Base-by-base conservation (phyloP, 2,329 filamentous ascomycete genomes). In the Aspergillus persii region DNA sequence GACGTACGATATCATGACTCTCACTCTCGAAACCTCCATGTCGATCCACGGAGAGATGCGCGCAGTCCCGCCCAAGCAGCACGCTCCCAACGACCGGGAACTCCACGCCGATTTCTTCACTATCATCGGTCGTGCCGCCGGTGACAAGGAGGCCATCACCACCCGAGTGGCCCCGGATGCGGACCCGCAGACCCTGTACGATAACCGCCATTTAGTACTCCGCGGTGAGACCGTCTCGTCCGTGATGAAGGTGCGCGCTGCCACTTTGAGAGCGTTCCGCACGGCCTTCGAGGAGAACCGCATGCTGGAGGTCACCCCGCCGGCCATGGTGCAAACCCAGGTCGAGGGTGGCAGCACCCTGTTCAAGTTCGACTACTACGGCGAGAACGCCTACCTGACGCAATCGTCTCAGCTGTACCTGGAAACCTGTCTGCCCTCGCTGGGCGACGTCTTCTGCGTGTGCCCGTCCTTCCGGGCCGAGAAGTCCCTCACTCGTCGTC, bases 381-480 rank as follows among this genome's bases (percentile, higher is more conserved):
- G 88, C 68, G 90, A 97, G 77, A 85, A 89, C 68, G 90, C 95
- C 60, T 99, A 93, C 81, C 86, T 99, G 63, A 98, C 95, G 3
- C 95, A 99, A 79, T 97, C 93, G 3, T 96, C 91, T 36, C 95
- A 99, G 79, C 86, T 99, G 56, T 99, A 99, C 79, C 89, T 99
- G 60, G 95, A 99, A 83, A 99, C 95, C 33, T 92, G 89, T 66
- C 82, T 99, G 33, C 92, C 94, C 9, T 91, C 89, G 54, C 84
- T 98, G 70, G 95, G 95, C 68, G 91, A 97, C 74, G 92, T 97
- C 55, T 99, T 96, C 84, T 98, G 94, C 75, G 94, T 99, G 70
- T 93, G 96, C 78, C 96, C 96, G 77, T 98, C 94, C 2, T 99
- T 99, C 88, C 93, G 95, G 62, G 95, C 95, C 12, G 95, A 99